Base-by-base conservation (phyloP, 345 rosid genomes). In the Turritis glabra region DNA sequence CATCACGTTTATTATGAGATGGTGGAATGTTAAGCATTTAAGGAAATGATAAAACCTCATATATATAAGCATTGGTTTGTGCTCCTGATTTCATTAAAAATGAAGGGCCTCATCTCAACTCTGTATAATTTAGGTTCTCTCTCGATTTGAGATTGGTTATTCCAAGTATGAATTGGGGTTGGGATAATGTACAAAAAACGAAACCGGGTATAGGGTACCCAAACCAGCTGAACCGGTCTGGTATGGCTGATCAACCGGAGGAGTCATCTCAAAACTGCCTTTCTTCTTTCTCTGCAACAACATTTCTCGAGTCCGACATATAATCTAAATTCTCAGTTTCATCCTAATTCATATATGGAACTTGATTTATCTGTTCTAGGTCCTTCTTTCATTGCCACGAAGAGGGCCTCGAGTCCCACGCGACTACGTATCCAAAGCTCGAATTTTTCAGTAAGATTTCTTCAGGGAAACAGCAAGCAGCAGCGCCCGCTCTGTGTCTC, bases 291-390 rank as follows among this genome's bases (percentile, higher is more conserved):
- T 44, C 48, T 29, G 41, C 44, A 55, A 55, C 44, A 55, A 55
- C 38, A 4, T 2, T 21, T 21, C 55, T 23, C 22, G 30, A 26
- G 1, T 51, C 55, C 11, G 32, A 5, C 19, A 13, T 3, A n/a
- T n/a, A n/a, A 0, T 7, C 21, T 15, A 1, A 41, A 7, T 1
- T 18, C 10, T 17, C 11, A 46, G 5, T 46, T 43, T n/a, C 48
- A 23, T 67, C 60, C 3, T 17, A 5, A 5, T 35, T 38, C 62
- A 70, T 52, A 70, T 52, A 71, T 82, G 76, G 79, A 81, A n/a
- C 74, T 82, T 54, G 82, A 88, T 51, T 72, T 80, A 18, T 81
- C 80, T 12, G 26, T 81, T 80, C 62, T 69, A 43, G 73, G 77
- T 35, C 84, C 81, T 26, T 79, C 84, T 17, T 17, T 46, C 17